Conservation (phyloP, 176 grass and related monocot genomes). For the Calamus simplicifolius region DNA sequence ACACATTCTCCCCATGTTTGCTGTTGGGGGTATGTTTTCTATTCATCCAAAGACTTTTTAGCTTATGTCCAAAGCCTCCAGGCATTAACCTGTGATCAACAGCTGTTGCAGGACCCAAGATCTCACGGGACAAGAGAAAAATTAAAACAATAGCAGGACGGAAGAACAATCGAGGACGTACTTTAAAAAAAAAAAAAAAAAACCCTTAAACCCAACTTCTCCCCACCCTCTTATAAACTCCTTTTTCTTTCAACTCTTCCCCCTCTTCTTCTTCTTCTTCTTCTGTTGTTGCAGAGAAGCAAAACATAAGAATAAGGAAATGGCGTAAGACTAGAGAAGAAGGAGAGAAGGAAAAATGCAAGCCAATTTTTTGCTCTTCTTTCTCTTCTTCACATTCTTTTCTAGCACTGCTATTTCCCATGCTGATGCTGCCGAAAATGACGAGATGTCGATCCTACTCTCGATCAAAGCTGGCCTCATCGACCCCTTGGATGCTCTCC, state of each 20-base stretch:
- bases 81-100: slow-evolving; percentile 15
- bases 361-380: slow-evolving; percentile 5
- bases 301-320: slow-evolving; percentile 1
- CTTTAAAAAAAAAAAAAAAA: too few relatives aligned
- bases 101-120: slow-evolving; percentile 31
- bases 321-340: slow-evolving; percentile 5
- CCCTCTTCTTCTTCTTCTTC: too few relatives aligned
- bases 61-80: slow-evolving; percentile 23
- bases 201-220: too few relatives aligned
- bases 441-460: slow-evolving; percentile 48
- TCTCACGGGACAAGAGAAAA: neutral
- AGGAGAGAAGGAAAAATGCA: slow-evolving; percentile 13
- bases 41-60: slow-evolving; percentile 22
- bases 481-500: slow-evolving; percentile 43
- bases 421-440: slow-evolving; percentile 17
- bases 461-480: slow-evolving; percentile 58
- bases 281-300: too few relatives aligned
- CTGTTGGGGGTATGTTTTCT: slow-evolving; percentile 36
- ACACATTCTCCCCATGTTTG: slow-evolving; percentile 89
- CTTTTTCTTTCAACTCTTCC: too few relatives aligned
- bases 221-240: too few relatives aligned
- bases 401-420: slow-evolving; percentile 5
- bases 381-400: slow-evolving; percentile 10
- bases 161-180: too few relatives aligned
- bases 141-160: too few relatives aligned